Evolutionary conservation across 108 stramenopile genomes (phyloP).

Genomic region (Cyclostephanos tholiformis): DNA sequence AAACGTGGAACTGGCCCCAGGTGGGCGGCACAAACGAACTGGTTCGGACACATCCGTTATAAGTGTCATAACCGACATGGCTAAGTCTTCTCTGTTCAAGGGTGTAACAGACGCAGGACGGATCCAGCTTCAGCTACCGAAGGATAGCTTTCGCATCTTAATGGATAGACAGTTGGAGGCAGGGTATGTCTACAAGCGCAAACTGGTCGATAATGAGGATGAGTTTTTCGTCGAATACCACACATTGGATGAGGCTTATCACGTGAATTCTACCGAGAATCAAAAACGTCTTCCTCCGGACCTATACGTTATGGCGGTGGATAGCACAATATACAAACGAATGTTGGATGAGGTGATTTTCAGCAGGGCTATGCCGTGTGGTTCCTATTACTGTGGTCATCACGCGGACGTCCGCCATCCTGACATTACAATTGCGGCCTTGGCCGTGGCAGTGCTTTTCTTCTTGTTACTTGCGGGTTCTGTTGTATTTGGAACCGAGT

Average conservation of each 20-base stretch:
- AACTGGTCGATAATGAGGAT: conserved; percentile 51
- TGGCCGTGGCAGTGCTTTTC: conserved; percentile 55
- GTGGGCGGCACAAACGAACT: conserved; percentile 25
- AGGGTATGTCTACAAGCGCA: conserved; percentile 47
- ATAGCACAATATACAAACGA: conserved; percentile 62
- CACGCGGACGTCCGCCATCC: conserved; percentile 84
- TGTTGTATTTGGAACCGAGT: not conserved
- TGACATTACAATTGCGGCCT: conserved; percentile 66
- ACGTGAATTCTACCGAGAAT: conserved; percentile 11
- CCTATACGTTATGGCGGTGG: conserved; percentile 64
- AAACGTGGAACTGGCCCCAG: conserved; percentile 7
- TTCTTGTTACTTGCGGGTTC: conserved; percentile 23
- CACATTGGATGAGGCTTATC: conserved; percentile 33
- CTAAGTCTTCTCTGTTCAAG: conserved; percentile 62
- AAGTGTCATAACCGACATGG: conserved; percentile 55
- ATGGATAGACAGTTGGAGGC: conserved; percentile 53
- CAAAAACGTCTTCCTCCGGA: conserved; percentile 49
- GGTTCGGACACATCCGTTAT: conserved; percentile 34
- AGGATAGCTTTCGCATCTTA: conserved; percentile 60
- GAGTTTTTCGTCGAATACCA: conserved; percentile 45
- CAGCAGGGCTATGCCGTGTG: conserved; percentile 72
- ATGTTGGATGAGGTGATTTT: conserved; percentile 74
- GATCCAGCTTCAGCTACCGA: conserved; percentile 65
- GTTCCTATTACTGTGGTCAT: conserved; percentile 86
- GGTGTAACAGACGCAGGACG: conserved; percentile 62